Percentiles rank a stretch among this genome's conserved stretches.
Conservation (phyloP, 2,329 filamentous ascomycete species). For the Diaporthe aspalathi region DNA sequence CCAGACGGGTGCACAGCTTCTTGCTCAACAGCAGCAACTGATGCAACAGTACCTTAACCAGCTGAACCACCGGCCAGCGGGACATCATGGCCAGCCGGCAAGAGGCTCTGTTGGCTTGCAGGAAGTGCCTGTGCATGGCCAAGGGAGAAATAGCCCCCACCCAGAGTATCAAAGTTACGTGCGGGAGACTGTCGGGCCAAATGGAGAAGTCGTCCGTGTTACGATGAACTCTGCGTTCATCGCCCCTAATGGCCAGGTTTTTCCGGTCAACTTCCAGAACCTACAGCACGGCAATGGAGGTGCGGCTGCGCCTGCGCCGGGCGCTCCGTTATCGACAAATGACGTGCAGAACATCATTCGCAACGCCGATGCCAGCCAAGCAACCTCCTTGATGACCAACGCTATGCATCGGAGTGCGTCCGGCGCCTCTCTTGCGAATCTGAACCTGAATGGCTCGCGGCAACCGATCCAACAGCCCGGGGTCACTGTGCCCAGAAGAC, state of each 20-base stretch:
- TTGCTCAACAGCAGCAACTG: conserved; percentile 53
- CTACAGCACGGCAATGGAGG: conserved; percentile 37
- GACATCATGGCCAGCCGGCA: conserved; percentile 57
- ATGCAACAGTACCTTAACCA: conserved; percentile 60
- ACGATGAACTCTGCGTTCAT: conserved; percentile 59
- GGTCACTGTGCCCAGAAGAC: conserved; percentile 54
- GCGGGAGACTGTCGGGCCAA: conserved; percentile 61
- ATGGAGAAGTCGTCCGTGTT: conserved; percentile 64
- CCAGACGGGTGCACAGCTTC: conserved; percentile 36
- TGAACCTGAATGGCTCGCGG: conserved; percentile 49
- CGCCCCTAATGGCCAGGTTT: conserved; percentile 35
- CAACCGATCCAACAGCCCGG: conserved; percentile 51
- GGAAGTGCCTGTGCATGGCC: conserved; percentile 44
- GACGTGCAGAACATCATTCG: conserved; percentile 61
- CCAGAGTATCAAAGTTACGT: conserved; percentile 55
- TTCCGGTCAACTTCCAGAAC: conserved; percentile 43
- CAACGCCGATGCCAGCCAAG: conserved; percentile 58
- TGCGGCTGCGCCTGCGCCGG: conserved; percentile 43
- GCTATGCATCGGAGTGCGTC: conserved; percentile 65
- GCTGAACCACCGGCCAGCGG: conserved; percentile 54
- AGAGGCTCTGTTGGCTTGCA: conserved; percentile 55
- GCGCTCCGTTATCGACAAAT: conserved; percentile 51
- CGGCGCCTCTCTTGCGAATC: conserved; percentile 55
- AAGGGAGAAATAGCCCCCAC: conserved; percentile 47
- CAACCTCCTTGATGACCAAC: conserved; percentile 55